Evolutionary conservation across 345 rosid genomes (phyloP), one percentile per base, ranked within the genome.

Genomic region (Populus simonii): DNA sequence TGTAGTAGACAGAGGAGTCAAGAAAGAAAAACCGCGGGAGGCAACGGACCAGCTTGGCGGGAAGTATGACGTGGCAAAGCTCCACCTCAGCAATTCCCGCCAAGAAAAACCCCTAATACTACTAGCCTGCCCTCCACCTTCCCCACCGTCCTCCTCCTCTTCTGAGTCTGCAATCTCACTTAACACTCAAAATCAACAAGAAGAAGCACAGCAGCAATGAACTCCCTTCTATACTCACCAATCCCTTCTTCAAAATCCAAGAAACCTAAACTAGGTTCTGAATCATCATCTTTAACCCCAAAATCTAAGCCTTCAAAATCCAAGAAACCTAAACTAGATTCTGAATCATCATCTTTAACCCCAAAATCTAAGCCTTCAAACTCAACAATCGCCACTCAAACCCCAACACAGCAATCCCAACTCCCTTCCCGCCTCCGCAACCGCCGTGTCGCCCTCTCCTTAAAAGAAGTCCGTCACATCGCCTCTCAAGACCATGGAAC

Each of bases 341-440:
- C 12, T 6, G 51, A 5, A 49, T 53, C 69, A 15, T 68, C 81
- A 17, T n/a, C 71, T 7, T 31, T n/a, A 55, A 74, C 76, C 36
- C 74, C 76, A 33, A 78, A 67, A 65, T 63, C 74, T n/a, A 81
- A 53, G 39, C 49, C 74, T 31, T 13, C 66, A 3, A n/a, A 49
- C 20, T 45, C 67, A n/a, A 1, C 29, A n/a, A 55, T 81, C 27
- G 66, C 82, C 51, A 67, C 80, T 63, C 79, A 75, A 41, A 79
- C 85, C 1, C 82, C 85, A 10, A n/a, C 63, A n/a, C 63, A 0
- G 85, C 72, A 45, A 71, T 66, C 71, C 82, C 68, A 18, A 10
- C 78, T 51, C 57, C 70, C 73, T 49, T 71, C 69, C 67, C 85
- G 80, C 76, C 77, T 72, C 71, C 68, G 82, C 18, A 82, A 68